Conservation (phyloP, 495 filamentous ascomycete genomes). For the Xylaria curta region DNA sequence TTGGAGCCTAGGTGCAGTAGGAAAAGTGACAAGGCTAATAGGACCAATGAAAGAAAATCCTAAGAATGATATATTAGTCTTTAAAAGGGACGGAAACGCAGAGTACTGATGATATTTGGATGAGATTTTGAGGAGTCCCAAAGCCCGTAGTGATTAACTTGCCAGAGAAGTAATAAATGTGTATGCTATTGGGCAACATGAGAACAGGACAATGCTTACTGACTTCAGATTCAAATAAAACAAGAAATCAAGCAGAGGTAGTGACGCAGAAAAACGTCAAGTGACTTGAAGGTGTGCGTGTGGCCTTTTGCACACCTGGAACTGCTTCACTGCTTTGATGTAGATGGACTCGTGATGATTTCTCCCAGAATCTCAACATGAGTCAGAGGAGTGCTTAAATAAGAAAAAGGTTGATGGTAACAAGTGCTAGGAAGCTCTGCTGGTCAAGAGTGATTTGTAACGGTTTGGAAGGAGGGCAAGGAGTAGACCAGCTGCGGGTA, state of each 20-base stretch:
- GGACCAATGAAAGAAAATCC: not conserved
- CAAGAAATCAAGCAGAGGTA: not conserved
- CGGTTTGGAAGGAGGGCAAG: not conserved
- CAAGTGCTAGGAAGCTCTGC: not conserved
- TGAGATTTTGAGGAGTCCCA: not conserved
- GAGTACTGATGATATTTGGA: not conserved
- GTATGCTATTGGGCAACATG: not conserved
- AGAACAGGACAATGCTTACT: conserved; percentile 14
- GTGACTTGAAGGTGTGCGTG: not conserved
- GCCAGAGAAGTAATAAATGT: not conserved
- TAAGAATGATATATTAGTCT: not conserved
- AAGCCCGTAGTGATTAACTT: not conserved
- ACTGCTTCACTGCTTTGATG: not conserved
- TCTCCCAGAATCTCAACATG: not conserved
- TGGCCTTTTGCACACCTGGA: not conserved
- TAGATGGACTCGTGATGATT: not conserved
- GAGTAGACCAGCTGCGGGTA: not conserved
- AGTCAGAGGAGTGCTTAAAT: not conserved
- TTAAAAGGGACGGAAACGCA: not conserved
- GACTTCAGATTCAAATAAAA: not conserved
- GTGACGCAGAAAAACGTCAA: not conserved
- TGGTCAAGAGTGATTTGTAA: not conserved
- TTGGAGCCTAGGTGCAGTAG: not conserved
- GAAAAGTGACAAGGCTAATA: not conserved
- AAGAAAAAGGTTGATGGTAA: not conserved